Base-by-base conservation (phyloP, 1,284 basidiomycete genomes). In the Cronartium quercuum region DNA sequence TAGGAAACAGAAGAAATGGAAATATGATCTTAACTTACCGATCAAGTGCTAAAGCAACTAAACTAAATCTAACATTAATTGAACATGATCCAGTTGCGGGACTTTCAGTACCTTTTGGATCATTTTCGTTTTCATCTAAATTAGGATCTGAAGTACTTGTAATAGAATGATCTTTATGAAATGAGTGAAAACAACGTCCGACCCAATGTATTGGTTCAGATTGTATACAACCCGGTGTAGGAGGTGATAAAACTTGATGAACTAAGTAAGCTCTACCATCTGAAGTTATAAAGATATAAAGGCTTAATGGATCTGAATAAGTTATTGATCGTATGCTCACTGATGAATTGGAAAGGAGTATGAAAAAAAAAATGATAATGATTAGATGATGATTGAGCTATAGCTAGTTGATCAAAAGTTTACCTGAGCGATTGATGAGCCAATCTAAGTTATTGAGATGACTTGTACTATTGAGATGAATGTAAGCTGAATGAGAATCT, bases 221-320 rank as follows among this genome's bases (percentile, higher is more conserved):
- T 10, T 13, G 38, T 37, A 15, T 40, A 21, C 42, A 15, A 34
- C 44, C n/a, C 38, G 44, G 21, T 40, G 60, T 15, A 40, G 41
- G 40, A 41, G 63, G 29, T 51, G 41, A 29, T 6, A 41, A 35
- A 3, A 51, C 44, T 6, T 29, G 60, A 55, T 82, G 81, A 69
- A 82, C 80, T 12, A 80, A 78, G 76, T 83, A 84, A 2, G 81
- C 83, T 5, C 82, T 78, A 0, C 84, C 84, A 68, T 83, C 82
- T 9, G 81, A 79, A 2, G 80, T 81, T 4, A 82, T 71, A 47
- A 84, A 74, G 37, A 82, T 79, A 76, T 83, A 81, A 0, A 81
- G 62, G 0, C 79, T 77, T 0, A 83, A 79, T 77, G 75, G 15
- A 79, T 80, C 13, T 63, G 79, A 10, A 76, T 79, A 68, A 57